phyloP scores from a whole-genome alignment of 495 filamentous ascomycete species.

The Amphirosellinia nigrospora region DNA sequence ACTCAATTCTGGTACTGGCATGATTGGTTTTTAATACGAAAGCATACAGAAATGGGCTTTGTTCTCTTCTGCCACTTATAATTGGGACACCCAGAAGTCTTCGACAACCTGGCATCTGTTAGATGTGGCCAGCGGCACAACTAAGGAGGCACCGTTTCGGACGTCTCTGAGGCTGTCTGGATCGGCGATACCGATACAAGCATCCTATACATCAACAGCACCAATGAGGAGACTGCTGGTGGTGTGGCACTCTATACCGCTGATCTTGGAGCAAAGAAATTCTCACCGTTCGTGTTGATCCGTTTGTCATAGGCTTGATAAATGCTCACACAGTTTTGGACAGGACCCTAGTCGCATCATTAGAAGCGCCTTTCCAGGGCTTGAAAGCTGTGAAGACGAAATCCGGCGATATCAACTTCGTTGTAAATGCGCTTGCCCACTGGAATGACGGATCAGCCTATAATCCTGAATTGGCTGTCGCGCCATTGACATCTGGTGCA shows the following conservation, averaged over 20 bases:
- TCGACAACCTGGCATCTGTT: constrained; percentile 18
- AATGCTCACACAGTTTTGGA: constrained; percentile 4
- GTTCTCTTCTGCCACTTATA: constrained; percentile 15
- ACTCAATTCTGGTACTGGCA: neutral
- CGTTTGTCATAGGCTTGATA: neutral
- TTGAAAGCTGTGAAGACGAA: constrained; percentile 19
- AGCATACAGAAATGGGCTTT: constrained; percentile 13
- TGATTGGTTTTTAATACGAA: neutral
- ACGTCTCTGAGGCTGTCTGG: constrained; percentile 21
- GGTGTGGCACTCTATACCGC: constrained; percentile 20
- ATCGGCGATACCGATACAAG: constrained; percentile 14
- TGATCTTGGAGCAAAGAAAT: constrained; percentile 20
- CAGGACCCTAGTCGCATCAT: constrained; percentile 16
- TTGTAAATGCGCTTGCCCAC: constrained; percentile 15
- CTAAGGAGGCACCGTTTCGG: constrained; percentile 15
- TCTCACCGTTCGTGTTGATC: constrained; percentile 16
- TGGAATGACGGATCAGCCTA: constrained; percentile 38
- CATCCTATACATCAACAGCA: constrained; percentile 22
- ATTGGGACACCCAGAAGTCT: constrained; percentile 14
- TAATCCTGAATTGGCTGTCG: constrained; percentile 56
- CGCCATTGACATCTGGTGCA: constrained; percentile 54
- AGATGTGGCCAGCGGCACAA: constrained; percentile 13
- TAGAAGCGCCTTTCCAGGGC: constrained; percentile 18
- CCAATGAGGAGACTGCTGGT: constrained; percentile 15
- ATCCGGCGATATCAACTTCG: constrained; percentile 20